Base-by-base conservation (phyloP, 2,329 filamentous ascomycete genomes). In the Claviceps spartinae region DNA sequence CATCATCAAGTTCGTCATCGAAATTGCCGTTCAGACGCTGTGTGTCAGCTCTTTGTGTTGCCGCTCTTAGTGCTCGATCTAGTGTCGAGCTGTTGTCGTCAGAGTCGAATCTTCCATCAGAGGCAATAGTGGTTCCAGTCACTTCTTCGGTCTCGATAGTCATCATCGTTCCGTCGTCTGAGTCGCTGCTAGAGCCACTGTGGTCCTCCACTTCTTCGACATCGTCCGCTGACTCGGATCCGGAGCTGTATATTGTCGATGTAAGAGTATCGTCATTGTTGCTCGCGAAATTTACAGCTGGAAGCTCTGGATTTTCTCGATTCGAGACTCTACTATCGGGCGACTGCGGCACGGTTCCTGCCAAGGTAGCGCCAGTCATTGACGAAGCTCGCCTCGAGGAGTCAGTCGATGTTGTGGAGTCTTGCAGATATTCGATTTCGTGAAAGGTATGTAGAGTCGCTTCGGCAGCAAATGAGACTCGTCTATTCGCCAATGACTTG, bases 381-480 rank as follows among this genome's bases (percentile, higher is more conserved):
- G 78, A 79, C 3, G 88, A 93, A 50, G 83, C 81, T 56, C 86
- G 78, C 59, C 88, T 75, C 13, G 86, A 88, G 11, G 83, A 82
- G 57, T 91, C 86, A 1, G 83, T 85, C 0, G 86, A 85, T 7
- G 84, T 86, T 1, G 89, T 94, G 20, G 88, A 88, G 64, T 96
- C 90, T 62, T 90, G 88, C 64, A 82, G 78, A 56, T 90, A 86
- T 62, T 97, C 91, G 45, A 96, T 81, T 52, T 93, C 90, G 63
- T 97, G 90, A 77, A 95, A 97, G 0, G 93, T 98, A 65, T 98
- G 93, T 38, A 98, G 76, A 3, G 93, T 98, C 13, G 93, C 93
- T 69, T 98, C 93, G 1, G 93, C 93, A 4, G 93, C 93, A 67
- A 98, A 98, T 0, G 91, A 97, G 37, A 98, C 93, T 63, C 93